Conservation (phyloP, 371 early-diverging fungal species). For the Apophysomyces trapeziformis region DNA sequence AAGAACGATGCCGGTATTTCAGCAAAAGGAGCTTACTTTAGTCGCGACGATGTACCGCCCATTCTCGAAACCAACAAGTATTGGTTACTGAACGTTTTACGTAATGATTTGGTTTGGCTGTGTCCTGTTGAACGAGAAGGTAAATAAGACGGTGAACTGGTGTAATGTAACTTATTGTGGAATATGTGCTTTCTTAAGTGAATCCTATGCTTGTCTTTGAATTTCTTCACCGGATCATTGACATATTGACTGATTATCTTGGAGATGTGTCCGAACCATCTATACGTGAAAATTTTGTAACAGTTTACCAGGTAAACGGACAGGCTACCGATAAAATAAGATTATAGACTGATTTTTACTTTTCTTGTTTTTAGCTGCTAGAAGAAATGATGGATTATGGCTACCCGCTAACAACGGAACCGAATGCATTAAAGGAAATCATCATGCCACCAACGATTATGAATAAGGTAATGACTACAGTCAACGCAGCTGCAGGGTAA, state of each 20-base stretch:
- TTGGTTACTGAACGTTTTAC: slow-evolving; percentile 69
- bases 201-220: slow-evolving; percentile 85
- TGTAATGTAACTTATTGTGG: slow-evolving; percentile 1
- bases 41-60: slow-evolving; percentile 69
- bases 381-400: slow-evolving; percentile 96
- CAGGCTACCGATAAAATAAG: neutral
- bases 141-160: slow-evolving; percentile 24
- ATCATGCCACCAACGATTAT: slow-evolving; percentile 90
- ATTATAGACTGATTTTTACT: no score
- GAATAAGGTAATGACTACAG: slow-evolving; percentile 83
- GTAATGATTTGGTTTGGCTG: slow-evolving; percentile 74
- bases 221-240: slow-evolving; percentile 84
- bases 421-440: slow-evolving; percentile 81
- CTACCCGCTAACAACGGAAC: slow-evolving; percentile 86
- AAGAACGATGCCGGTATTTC: slow-evolving; percentile 22
- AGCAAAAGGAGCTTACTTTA: slow-evolving; percentile 51
- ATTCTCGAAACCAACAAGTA: slow-evolving; percentile 70
- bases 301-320: slow-evolving; percentile 76
- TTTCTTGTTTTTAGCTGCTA: slow-evolving; percentile 58
- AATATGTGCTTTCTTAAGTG: slow-evolving; percentile 47
- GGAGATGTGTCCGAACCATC: slow-evolving; percentile 78
- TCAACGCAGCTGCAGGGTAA: slow-evolving; percentile 72
- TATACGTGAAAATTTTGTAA: slow-evolving; percentile 93
- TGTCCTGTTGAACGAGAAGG: slow-evolving; percentile 80
- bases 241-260: slow-evolving; percentile 82